Percentiles rank a stretch among this genome's conserved stretches.
Conservation (phyloP, 208 protist genomes). For the Leishmania lainsoni region DNA sequence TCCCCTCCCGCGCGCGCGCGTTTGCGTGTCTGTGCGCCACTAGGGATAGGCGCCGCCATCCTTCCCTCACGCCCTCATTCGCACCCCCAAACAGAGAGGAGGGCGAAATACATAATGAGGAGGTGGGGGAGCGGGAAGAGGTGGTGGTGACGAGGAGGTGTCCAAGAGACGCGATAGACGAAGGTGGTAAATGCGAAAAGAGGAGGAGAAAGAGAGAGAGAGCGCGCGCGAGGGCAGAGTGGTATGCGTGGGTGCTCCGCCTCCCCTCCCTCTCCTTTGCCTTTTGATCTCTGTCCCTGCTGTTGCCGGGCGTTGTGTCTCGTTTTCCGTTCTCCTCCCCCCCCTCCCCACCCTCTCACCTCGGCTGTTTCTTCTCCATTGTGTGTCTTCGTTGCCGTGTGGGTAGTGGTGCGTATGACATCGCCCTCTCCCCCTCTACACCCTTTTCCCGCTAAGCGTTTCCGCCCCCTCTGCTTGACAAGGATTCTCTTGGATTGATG, state of each 20-base stretch:
- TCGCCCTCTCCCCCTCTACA: background rate
- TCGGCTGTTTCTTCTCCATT: background rate
- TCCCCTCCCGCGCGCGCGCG: background rate
- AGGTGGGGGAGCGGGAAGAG: too few relatives aligned
- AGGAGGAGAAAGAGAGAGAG: background rate
- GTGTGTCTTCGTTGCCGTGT: background rate
- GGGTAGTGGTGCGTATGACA: background rate
- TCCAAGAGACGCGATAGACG: background rate
- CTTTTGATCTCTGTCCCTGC: slow-evolving; percentile 2
- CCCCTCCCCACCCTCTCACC: background rate
- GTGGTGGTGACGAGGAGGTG: too few relatives aligned
- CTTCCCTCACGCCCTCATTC: too few relatives aligned
- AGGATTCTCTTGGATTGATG: too few relatives aligned
- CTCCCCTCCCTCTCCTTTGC: background rate
- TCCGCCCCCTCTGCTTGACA: too few relatives aligned
- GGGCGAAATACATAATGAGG: too few relatives aligned
- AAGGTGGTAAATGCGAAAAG: background rate
- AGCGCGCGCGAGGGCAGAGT: background rate
- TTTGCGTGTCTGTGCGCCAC: too few relatives aligned
- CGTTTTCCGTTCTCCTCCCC: background rate
- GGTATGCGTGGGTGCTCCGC: too few relatives aligned
- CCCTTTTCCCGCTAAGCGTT: too few relatives aligned
- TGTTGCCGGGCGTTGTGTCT: background rate
- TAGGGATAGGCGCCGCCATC: too few relatives aligned
- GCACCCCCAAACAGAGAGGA: too few relatives aligned